Conservation (phyloP, 1,139 yeast genomes). For the Scheffersomyces segobiensis region DNA sequence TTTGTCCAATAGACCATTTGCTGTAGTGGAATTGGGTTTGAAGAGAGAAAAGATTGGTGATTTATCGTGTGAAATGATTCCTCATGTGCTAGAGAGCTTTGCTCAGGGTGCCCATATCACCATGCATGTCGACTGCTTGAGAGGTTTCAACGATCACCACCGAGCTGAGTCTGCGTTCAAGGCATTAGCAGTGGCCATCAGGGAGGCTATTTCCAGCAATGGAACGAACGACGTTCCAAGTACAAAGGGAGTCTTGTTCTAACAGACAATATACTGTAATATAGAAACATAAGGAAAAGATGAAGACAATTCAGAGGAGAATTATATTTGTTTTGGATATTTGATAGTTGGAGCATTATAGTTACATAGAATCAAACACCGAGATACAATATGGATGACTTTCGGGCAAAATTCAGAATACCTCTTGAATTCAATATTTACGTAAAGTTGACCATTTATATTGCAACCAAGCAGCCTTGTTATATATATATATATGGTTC, state of each 20-base stretch:
- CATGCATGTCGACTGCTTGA: slow-evolving; percentile 86
- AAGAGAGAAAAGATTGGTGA: slow-evolving; percentile 93
- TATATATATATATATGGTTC: no score
- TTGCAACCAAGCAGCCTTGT: no score
- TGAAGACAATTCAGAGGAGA: neutral
- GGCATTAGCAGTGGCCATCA: slow-evolving; percentile 89
- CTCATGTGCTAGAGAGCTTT: slow-evolving; percentile 91
- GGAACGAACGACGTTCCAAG: slow-evolving; percentile 93
- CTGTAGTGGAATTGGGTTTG: slow-evolving; percentile 85
- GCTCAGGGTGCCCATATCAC: slow-evolving; percentile 91
- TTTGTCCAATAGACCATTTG: slow-evolving; percentile 87
- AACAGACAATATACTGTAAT: slow-evolving; percentile 1
- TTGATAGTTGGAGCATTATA: neutral
- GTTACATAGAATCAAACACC: no score
- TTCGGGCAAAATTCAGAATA: no score
- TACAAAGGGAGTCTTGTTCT: slow-evolving; percentile 89
- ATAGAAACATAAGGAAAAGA: neutral
- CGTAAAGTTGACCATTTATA: no score
- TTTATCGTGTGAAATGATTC: slow-evolving; percentile 92
- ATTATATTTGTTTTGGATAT: no score
- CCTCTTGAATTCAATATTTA: no score
- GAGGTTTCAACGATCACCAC: slow-evolving; percentile 96
- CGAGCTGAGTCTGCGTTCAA: slow-evolving; percentile 95
- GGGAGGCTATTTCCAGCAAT: slow-evolving; percentile 78
- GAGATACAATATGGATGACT: no score